Evolutionary conservation across 1,139 yeast species (phyloP).

Genomic region (Debaryomyces singareniensis): DNA sequence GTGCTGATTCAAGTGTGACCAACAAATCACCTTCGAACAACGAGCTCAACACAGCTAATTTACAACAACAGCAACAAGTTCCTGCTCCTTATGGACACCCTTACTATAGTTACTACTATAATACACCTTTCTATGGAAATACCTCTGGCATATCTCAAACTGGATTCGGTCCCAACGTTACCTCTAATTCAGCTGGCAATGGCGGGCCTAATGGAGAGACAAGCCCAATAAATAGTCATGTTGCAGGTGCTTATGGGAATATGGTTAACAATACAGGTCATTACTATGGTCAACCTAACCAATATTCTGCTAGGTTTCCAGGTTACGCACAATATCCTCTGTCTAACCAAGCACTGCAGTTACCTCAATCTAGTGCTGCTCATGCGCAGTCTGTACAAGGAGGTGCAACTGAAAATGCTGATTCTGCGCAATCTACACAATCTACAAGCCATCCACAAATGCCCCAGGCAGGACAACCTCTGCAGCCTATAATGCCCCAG

Average conservation of each 20-base stretch:
- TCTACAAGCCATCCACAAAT: slow-evolving; percentile 12
- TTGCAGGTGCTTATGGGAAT: slow-evolving; percentile 11
- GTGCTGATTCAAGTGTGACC: slow-evolving; percentile 11
- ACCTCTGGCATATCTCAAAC: slow-evolving; percentile 19
- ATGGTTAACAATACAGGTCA: slow-evolving; percentile 16
- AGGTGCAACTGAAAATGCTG: slow-evolving; percentile 7
- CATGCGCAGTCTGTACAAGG: neutral
- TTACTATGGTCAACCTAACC: slow-evolving; percentile 34
- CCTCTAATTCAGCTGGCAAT: slow-evolving; percentile 9
- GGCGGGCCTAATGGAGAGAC: slow-evolving; percentile 15
- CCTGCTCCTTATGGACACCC: slow-evolving; percentile 40
- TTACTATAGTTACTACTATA: slow-evolving; percentile 39
- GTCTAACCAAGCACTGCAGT: slow-evolving; percentile 10
- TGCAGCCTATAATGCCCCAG: slow-evolving; percentile 36
- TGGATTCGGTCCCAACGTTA: slow-evolving; percentile 15
- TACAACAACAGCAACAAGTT: slow-evolving; percentile 15
- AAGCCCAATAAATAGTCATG: slow-evolving; percentile 9
- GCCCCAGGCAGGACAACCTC: slow-evolving; percentile 23
- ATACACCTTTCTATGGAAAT: slow-evolving; percentile 36
- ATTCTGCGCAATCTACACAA: slow-evolving; percentile 4
- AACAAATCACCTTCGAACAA: slow-evolving; percentile 22
- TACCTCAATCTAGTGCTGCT: slow-evolving; percentile 1
- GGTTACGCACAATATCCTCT: slow-evolving; percentile 31
- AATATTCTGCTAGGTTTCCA: slow-evolving; percentile 32
- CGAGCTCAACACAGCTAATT: slow-evolving; percentile 21